Base-by-base conservation (phyloP, 306 rosid genomes). In the Vachellia pachyceras region DNA sequence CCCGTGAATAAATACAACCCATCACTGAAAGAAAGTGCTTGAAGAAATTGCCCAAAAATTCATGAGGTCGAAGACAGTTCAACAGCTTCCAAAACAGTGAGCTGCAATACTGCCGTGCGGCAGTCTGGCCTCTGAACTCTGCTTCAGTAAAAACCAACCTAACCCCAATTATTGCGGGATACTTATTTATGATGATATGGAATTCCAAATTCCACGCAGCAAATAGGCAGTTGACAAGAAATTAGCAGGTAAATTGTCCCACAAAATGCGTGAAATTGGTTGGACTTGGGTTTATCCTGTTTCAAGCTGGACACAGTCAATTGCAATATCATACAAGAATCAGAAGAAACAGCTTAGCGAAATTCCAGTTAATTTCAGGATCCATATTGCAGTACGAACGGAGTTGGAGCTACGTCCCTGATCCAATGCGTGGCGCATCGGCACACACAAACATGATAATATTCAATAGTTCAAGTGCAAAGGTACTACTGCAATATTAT, bases 1-100 rank as follows among this genome's bases (percentile, higher is more conserved):
- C 94, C 80, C 90, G 85, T 7, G 99, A 96, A 77, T 93, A 93
- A 11, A 96, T 90, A 80, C 99, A 96, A 79, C 98, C 98, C 99
- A 96, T 96, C 65, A 64, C 57, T 65, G 42, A 69, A 55, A 85
- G 72, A 23, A 17, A 41, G 22, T 73, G 79, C 77, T 55, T 73
- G 11, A 20, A 65, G 1, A 76, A 86, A 76, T 78, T 37, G 83
- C 82, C 88, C 41, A 69, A 52, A 65, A 58, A 84, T 60, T 83
- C 91, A 92, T 90, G 66, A 82, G 88, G 57, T n/a, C 69, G 75
- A 61, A 82, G 72, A 39, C 22, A 39, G 58, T 66, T 72, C 25
- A 39, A 11, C 15, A 58, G 10, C 76, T 23, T 20, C 25, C 17
- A 60, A 63, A 71, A 18, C 65, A 74, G 83, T 12, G 47, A 61